These are phyloP conservation scores for Pseudogymnoascus sp. DNA, from an alignment of 2,329 filamentous ascomycete genomes.

Conservation along the genomic window DNA sequence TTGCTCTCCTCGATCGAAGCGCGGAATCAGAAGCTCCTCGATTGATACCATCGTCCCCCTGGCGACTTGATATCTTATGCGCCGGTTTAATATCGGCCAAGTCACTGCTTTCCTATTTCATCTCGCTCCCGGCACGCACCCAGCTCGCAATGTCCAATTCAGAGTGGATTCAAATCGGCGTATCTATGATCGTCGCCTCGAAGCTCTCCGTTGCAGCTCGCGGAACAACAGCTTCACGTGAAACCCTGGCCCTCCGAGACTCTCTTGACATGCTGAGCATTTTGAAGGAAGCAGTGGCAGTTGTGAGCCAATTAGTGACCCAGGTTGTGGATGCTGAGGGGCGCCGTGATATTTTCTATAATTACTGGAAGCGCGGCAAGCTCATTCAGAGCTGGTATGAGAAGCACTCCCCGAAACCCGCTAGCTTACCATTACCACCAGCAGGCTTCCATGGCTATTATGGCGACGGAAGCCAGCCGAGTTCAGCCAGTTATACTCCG, in stretches of 20 bases:
- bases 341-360: not conserved
- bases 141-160: slow-evolving; percentile 33
- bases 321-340: not conserved
- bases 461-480: not conserved
- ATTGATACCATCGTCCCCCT: slow-evolving; percentile 13
- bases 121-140: slow-evolving; percentile 29
- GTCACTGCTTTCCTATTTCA: slow-evolving; percentile 26
- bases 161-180: slow-evolving; percentile 35
- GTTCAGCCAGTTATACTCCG: not conserved
- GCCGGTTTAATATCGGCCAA: slow-evolving; percentile 23
- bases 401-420: not conserved
- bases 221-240: not conserved
- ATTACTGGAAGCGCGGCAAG: not conserved
- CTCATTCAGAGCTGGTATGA: not conserved
- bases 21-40: slow-evolving; percentile 21
- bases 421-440: not conserved
- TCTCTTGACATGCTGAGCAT: not conserved
- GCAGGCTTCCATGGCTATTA: not conserved
- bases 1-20: slow-evolving; percentile 24
- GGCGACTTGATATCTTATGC: slow-evolving; percentile 14
- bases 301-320: not conserved
- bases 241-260: not conserved
- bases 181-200: slow-evolving; percentile 20
- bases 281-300: not conserved
- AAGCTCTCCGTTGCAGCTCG: slow-evolving; percentile 5